Evolutionary conservation across 805 yeast species (phyloP).

Genomic region (Kodamaea lidongshanica): DNA sequence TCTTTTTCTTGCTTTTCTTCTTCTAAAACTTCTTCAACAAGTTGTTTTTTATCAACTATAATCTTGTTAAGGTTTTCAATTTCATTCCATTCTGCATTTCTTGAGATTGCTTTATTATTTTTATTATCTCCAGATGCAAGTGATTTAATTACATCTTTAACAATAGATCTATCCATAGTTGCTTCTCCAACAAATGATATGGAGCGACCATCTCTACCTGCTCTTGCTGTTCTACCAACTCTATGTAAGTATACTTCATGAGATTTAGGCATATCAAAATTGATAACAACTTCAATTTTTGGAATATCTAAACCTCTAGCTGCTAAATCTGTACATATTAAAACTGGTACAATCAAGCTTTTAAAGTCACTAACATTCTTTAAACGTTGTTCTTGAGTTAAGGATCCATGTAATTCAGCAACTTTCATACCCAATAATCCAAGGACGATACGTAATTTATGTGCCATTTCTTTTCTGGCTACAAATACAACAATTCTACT

Average conservation of each 20-base stretch:
- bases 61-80: conserved; percentile 62
- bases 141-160: conserved; percentile 80
- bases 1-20: conserved; percentile 91
- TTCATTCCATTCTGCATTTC: conserved; percentile 85
- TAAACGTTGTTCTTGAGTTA: conserved; percentile 90
- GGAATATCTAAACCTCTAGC: conserved; percentile 99
- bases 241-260: conserved; percentile 91
- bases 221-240: conserved; percentile 99
- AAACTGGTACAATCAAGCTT: conserved; percentile 72
- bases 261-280: conserved; percentile 92
- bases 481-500: conserved; percentile 86
- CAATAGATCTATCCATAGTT: conserved; percentile 79
- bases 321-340: conserved; percentile 95
- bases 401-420: conserved; percentile 76
- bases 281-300: conserved; percentile 89
- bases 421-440: conserved; percentile 74
- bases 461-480: conserved; percentile 86
- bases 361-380: conserved; percentile 78
- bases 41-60: conserved; percentile 53
- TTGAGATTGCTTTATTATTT: conserved; percentile 66
- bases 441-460: conserved; percentile 67
- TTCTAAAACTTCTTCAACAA: conserved; percentile 68
- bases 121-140: conserved; percentile 31
- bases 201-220: conserved; percentile 92
- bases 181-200: conserved; percentile 92